Evolutionary conservation across 139 green algal species (phyloP), one percentile per base, ranked within the genome.

Genomic region (Pedinophyceae sp.): DNA sequence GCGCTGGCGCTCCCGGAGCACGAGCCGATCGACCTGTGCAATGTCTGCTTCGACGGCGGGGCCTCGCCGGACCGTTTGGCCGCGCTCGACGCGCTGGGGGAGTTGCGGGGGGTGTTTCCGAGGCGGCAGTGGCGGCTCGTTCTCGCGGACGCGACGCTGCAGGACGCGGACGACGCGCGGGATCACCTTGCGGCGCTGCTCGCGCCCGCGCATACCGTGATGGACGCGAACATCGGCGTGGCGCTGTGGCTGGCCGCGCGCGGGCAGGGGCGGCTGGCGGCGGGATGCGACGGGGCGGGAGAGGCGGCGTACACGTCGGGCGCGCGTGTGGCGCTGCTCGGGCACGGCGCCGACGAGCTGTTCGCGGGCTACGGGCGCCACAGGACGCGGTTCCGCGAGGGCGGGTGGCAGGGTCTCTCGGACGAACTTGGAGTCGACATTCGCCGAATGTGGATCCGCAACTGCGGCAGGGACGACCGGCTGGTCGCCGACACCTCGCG

Each of bases 191-290:
- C 86, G 41, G 51, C 62, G 22, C 72, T 97, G 40, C 73, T 96
- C 50, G 55, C 67, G 46, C 88, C 88, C 10, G 58, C 75, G 1
- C 67, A 62, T 34, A 97, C 87, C 0, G 66, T 94, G 3, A 96
- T 96, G 88, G 88, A 96, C 59, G 48, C 92, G 18, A 96, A 96
- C 65, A 96, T 96, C 38, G 88, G 83, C 0, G 76, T 80, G 1
- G 84, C 86, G 3, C 68, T 97, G 13, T 94, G 86, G 83, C 69
- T 95, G 61, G 80, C 83, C 16, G 68, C 70, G 0, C 16, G 60
- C 7, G 81, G 60, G 3, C 60, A 64, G 22, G 84, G 83, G 30
- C 27, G 23, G 3, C 41, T 83, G 38, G 46, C 24, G 27, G 19
- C 19, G 22, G 23, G 27, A 28, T 54, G 41, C n/a, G n/a, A n/a